Base-by-base conservation (phyloP, 768 basidiomycete genomes). In the Lentinus brumalis region DNA sequence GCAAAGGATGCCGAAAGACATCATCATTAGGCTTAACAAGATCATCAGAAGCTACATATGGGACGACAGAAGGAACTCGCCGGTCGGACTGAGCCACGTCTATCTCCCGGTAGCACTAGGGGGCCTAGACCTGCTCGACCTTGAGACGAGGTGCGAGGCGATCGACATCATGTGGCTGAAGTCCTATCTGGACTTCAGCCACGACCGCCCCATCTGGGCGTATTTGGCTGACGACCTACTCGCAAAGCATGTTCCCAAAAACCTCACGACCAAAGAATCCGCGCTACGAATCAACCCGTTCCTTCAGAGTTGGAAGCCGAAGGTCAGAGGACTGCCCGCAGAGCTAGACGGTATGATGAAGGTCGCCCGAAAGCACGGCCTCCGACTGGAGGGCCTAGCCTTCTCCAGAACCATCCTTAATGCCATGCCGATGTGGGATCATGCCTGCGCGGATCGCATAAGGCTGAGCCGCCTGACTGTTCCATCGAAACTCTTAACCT, bases 1-100 rank as follows among this genome's bases (percentile, higher is more conserved):
- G 4, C 68, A 72, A 39, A 54, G 67, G 1, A 72, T 72, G 71
- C 71, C 69, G 2, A 21, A 4, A 2, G 8, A 14, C 0, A 50
- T 62, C 10, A 1, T 18, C 12, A 52, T 38, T 2, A 0, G 45
- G 1, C 32, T 62, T 1, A 38, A 15, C 3, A 56, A 45, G 10
- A 18, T 56, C 1, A n/a, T 59, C 0, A 3, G 46, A 0, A 32
- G 29, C 18, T 66, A 62, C 38, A 4, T 66, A 0, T 66, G 64
- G 64, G 46, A 57, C 9, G 40, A 56, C 2, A 29, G 35, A 11
- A 31, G 51, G 4, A 32, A 35, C 10, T 5, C 32, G 5, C 64
- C 41, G 14, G 47, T 61, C 2, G 29, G n/a, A 4, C 53, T 46
- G 32, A 44, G 26, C 2, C 50, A 54, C 1, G 32, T 57, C 9